These are phyloP conservation scores for Phycomyces blakesleeanus DNA, from an alignment of 192 early-diverging fungal genomes.

Conservation along the genomic window DNA sequence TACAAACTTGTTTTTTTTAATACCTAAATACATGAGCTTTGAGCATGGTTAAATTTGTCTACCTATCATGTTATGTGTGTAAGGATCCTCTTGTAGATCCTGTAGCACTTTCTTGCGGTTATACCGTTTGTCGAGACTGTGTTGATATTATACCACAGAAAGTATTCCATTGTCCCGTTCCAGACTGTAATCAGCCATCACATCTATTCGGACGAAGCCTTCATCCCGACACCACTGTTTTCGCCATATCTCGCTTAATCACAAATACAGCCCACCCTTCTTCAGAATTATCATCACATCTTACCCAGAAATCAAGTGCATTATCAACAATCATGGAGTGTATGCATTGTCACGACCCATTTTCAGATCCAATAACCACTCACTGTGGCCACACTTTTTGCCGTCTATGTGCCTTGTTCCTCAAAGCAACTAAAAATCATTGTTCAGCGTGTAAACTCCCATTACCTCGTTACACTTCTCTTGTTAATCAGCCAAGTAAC, in stretches of 20 bases:
- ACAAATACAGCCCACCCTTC: background rate
- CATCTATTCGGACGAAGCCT: constrained; percentile 15
- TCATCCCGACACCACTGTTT: background rate
- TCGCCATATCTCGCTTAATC: background rate
- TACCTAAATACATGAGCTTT: background rate
- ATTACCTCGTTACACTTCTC: constrained; percentile 10
- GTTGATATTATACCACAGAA: background rate
- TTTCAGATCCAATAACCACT: constrained; percentile 10
- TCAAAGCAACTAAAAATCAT: constrained; percentile 3
- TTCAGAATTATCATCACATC: background rate
- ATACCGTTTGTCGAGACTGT: constrained; percentile 13
- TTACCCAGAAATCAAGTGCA: background rate
- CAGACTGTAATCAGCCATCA: background rate
- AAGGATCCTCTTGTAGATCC: constrained; percentile 7
- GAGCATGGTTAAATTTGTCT: background rate
- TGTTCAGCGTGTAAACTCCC: constrained; percentile 12
- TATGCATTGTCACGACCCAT: background rate
- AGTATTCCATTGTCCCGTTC: constrained; percentile 10
- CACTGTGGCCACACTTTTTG: constrained; percentile 21
- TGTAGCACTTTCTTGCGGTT: constrained; percentile 17
- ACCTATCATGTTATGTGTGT: constrained; percentile 13
- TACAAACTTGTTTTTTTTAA: background rate
- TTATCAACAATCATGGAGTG: background rate
- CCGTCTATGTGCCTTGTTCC: constrained; percentile 9
- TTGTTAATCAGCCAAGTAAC: constrained; percentile 4